Percentiles rank a stretch among this genome's conserved stretches.
phyloP scores from a whole-genome alignment of 73 alveolate genomes.

The Paramecium sexaurelia region DNA sequence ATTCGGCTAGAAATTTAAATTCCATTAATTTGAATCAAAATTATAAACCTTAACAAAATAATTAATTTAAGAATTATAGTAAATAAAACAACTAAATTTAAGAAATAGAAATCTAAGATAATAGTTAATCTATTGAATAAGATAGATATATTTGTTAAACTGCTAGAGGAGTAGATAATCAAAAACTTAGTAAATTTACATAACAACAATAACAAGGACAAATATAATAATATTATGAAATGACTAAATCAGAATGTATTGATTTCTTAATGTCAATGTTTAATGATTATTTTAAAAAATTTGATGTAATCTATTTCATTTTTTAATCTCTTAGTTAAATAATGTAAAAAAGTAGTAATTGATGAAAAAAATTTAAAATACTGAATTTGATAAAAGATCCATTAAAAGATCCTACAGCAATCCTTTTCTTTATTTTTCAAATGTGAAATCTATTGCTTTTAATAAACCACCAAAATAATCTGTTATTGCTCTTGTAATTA shows the following conservation, averaged over 20 bases:
- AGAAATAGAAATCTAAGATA: not conserved
- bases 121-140: not conserved
- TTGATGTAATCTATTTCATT: not conserved
- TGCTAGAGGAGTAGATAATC: not conserved
- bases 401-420: slow-evolving; percentile 15
- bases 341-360: not conserved
- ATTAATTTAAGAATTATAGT: not conserved
- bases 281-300: not conserved
- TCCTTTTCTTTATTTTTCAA: not conserved
- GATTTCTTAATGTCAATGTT: not conserved
- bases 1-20: not conserved
- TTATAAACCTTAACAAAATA: not conserved
- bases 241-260: not conserved
- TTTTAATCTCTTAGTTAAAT: not conserved
- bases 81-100: not conserved
- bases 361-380: not conserved
- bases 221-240: not conserved
- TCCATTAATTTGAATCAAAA: not conserved
- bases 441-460: not conserved
- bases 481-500: not conserved
- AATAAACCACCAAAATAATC: slow-evolving; percentile 12
- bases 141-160: not conserved
- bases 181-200: not conserved
- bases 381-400: not conserved
- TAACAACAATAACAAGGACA: not conserved